Percentiles rank a stretch among this genome's conserved stretches.
phyloP scores from a whole-genome alignment of 305 asterid species.

The Petunia hybrid region DNA sequence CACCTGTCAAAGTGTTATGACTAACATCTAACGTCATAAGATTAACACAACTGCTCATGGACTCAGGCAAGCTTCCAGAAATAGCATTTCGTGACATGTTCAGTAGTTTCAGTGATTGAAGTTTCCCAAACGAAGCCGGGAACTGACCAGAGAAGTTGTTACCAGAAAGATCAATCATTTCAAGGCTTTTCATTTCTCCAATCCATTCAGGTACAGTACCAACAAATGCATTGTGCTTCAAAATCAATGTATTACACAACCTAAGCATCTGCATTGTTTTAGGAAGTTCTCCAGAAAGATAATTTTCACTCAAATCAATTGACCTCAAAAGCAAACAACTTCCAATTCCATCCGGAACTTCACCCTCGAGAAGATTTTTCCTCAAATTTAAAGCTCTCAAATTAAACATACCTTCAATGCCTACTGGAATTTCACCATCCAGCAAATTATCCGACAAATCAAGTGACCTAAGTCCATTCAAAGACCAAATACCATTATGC shows the following conservation, averaged over 20 bases:
- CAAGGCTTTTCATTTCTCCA: constrained; percentile 78
- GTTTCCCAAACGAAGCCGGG: constrained; percentile 69
- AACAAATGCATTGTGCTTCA: constrained; percentile 58
- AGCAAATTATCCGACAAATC: constrained; percentile 83
- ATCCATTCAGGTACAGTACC: constrained; percentile 81
- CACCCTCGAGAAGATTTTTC: constrained; percentile 66
- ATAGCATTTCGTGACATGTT: constrained; percentile 68
- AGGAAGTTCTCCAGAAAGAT: constrained; percentile 70
- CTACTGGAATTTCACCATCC: constrained; percentile 76
- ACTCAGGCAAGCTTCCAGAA: constrained; percentile 66
- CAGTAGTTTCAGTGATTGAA: constrained; percentile 62
- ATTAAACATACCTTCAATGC: constrained; percentile 60
- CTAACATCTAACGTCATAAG: constrained; percentile 70
- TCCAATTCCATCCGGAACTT: constrained; percentile 80
- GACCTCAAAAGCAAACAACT: constrained; percentile 66
- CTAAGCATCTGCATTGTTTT: constrained; percentile 71
- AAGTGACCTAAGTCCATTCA: constrained; percentile 63
- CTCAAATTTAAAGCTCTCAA: constrained; percentile 71
- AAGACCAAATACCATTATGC: constrained; percentile 67
- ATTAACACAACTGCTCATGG: constrained; percentile 56
- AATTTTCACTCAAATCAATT: constrained; percentile 75
- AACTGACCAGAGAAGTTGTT: constrained; percentile 69
- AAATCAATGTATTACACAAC: constrained; percentile 55
- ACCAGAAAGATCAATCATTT: constrained; percentile 72
- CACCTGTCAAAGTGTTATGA: constrained; percentile 66